Conservation (phyloP, 2,329 filamentous ascomycete genomes). For the Penicillium capsulatum region DNA sequence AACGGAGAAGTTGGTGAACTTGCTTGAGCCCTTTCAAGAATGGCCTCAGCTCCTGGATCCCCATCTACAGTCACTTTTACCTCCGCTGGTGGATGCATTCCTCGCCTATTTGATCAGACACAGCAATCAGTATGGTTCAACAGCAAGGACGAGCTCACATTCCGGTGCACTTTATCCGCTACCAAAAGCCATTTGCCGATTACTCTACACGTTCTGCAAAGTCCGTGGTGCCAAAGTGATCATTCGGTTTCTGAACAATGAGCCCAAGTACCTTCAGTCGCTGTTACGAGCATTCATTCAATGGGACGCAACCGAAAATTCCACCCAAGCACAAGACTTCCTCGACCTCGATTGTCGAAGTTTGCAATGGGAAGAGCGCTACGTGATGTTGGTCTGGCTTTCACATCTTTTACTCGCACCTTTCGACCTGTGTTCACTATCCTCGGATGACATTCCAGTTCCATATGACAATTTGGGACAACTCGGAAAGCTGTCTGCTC, state of each 20-base stretch:
- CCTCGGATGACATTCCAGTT: slow-evolving; percentile 44
- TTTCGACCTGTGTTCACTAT: slow-evolving; percentile 86
- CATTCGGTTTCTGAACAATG: slow-evolving; percentile 83
- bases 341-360: slow-evolving; percentile 18
- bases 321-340: too few relatives aligned
- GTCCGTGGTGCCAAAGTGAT: slow-evolving; percentile 91
- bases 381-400: slow-evolving; percentile 82
- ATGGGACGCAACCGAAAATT: slow-evolving; percentile 43
- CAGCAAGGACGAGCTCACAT: slow-evolving; percentile 31
- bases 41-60: slow-evolving; percentile 89
- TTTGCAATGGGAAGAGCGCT: slow-evolving; percentile 82
- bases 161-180: slow-evolving; percentile 47
- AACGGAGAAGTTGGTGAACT: slow-evolving; percentile 37
- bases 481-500: slow-evolving; percentile 47
- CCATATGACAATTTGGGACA: slow-evolving; percentile 32
- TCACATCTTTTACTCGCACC: slow-evolving; percentile 78
- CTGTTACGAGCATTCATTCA: slow-evolving; percentile 71
- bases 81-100: slow-evolving; percentile 70
- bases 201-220: slow-evolving; percentile 91
- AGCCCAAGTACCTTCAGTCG: slow-evolving; percentile 77
- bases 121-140: slow-evolving; percentile 40
- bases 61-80: slow-evolving; percentile 70
- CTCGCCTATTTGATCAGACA: slow-evolving; percentile 57
- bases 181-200: slow-evolving; percentile 66
- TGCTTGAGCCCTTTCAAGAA: slow-evolving; percentile 87